Conservation (phyloP, 2,329 filamentous ascomycete species). For the Didymella sp. region DNA sequence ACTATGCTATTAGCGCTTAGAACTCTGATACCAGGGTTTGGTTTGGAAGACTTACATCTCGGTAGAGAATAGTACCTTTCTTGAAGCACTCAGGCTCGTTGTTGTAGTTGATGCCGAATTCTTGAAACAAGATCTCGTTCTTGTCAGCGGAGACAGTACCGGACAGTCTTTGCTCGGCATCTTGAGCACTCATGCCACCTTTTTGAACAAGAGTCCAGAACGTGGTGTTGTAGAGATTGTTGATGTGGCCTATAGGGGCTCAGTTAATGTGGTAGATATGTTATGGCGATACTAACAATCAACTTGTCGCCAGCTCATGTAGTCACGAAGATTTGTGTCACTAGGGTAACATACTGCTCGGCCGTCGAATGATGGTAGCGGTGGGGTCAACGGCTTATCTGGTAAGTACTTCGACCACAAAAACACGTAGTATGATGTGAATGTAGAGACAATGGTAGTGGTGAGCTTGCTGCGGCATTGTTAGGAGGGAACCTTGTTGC, state of each 20-base stretch:
- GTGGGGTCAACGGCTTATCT: slow-evolving; percentile 70
- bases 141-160: slow-evolving; percentile 87
- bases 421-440: slow-evolving; percentile 88
- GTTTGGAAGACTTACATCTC: slow-evolving; percentile 66
- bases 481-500: not conserved
- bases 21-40: not conserved
- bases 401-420: slow-evolving; percentile 81
- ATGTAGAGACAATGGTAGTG: slow-evolving; percentile 89
- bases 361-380: slow-evolving; percentile 90
- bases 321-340: slow-evolving; percentile 83
- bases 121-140: slow-evolving; percentile 91
- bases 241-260: slow-evolving; percentile 77
- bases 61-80: slow-evolving; percentile 90
- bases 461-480: slow-evolving; percentile 76
- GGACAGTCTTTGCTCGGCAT: slow-evolving; percentile 81
- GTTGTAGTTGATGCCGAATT: slow-evolving; percentile 96
- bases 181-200: slow-evolving; percentile 75
- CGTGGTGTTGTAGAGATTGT: slow-evolving; percentile 97
- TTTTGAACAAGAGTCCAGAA: slow-evolving; percentile 89
- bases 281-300: slow-evolving; percentile 71
- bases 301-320: slow-evolving; percentile 95
- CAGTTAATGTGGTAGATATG: not conserved
- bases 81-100: slow-evolving; percentile 91
- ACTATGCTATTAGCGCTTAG: slow-evolving; percentile 28
- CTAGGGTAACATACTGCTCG: slow-evolving; percentile 89